These are phyloP conservation scores for Umbelopsis sp. DNA, from an alignment of 192 early-diverging fungal genomes.

Conservation along the genomic window DNA sequence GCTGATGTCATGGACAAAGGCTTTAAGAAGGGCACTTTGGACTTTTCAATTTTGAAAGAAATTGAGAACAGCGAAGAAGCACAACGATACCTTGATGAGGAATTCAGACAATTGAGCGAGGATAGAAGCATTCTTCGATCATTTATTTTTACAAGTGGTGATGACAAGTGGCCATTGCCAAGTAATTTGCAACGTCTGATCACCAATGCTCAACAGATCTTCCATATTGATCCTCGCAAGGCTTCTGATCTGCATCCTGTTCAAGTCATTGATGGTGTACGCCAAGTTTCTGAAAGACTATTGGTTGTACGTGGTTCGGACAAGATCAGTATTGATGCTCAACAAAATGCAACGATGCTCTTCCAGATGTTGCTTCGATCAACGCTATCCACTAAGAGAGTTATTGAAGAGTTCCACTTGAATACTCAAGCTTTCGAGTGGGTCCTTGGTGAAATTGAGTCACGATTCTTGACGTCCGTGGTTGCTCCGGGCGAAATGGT, in stretches of 20 bases:
- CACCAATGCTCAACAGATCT: conserved; percentile 88
- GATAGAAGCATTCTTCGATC: conserved; percentile 80
- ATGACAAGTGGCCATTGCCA: conserved; percentile 84
- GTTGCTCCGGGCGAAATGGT: conserved; percentile 98
- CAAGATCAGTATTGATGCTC: conserved; percentile 81
- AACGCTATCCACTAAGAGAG: conserved; percentile 77
- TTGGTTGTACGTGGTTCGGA: conserved; percentile 89
- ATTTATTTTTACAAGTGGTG: conserved; percentile 79
- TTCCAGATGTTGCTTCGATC: conserved; percentile 86
- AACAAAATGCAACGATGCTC: conserved; percentile 90
- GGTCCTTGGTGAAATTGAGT: conserved; percentile 92
- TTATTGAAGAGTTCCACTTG: conserved; percentile 91
- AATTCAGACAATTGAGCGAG: conserved; percentile 74
- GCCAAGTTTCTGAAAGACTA: conserved; percentile 70
- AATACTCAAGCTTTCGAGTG: conserved; percentile 89
- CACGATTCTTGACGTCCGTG: conserved; percentile 86
- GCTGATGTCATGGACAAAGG: conserved; percentile 80
- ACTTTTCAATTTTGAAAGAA: conserved; percentile 72
- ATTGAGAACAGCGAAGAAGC: conserved; percentile 74
- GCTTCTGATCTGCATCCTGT: conserved; percentile 88
- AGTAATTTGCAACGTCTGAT: conserved; percentile 90
- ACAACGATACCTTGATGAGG: conserved; percentile 77
- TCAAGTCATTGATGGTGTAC: conserved; percentile 75
- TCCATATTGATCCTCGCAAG: conserved; percentile 78
- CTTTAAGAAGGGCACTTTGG: conserved; percentile 71